Evolutionary conservation across 2,329 filamentous ascomycete species (phyloP), one percentile per base, ranked within the genome.

Genomic region (Cordyceps pruinosa): DNA sequence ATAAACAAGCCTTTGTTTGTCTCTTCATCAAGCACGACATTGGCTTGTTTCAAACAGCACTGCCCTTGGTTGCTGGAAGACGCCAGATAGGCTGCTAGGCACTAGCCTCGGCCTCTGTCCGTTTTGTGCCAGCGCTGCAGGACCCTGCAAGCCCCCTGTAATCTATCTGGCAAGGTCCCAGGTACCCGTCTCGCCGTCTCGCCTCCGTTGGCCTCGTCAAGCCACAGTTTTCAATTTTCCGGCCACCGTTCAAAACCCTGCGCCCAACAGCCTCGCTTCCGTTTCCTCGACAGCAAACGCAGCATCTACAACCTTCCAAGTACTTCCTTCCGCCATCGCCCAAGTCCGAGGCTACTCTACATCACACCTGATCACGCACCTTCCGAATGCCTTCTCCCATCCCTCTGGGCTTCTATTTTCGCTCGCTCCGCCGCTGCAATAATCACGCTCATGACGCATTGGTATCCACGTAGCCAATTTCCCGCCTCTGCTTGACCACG

Each of bases 401-500:
- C 30, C 12, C n/a, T 21, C 21, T 21, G 7, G n/a, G 3, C 4
- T 21, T 21, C 37, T 41, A 7, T 12, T 32, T 19, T 41, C 10
- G 4, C 13, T n/a, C 28, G 39, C 21, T 32, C 41, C 34, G 52
- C 42, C 13, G 30, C 21, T 53, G 50, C 39, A 53, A 50, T 47
- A 47, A 47, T 37, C 42, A 46, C 23, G 32, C 52, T 55, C 32
- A 56, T 56, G 53, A 56, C 45, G 53, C 53, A 49, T 37, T 12
- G 35, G 53, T 56, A 56, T 56, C 53, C 53, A 56, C 53, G 53
- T 48, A 48, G 23, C 26, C 34, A 48, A 56, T 49, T 26, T 49
- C 53, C 51, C 51, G 26, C 51, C 13, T 41, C 32, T 13, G 34
- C 28, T 48, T 25, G 41, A 37, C 39, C 6, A 46, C 41, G 52